Conservation (phyloP, 768 basidiomycete genomes). For the Tulasnella sp. region DNA sequence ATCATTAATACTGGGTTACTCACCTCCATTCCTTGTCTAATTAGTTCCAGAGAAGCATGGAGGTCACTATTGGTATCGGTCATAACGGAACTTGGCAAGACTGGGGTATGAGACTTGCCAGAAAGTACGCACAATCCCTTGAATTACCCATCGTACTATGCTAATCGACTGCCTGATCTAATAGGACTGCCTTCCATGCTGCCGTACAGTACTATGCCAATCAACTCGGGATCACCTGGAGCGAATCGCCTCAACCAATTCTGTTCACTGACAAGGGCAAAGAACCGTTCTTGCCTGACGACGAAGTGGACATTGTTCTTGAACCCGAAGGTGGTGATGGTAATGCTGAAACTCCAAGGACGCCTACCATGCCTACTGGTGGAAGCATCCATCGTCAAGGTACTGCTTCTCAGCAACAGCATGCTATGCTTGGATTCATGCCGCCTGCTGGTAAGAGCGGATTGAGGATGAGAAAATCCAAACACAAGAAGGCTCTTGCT, state of each 20-base stretch:
- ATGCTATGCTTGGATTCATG: slow-evolving; percentile 35
- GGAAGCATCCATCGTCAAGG: background rate
- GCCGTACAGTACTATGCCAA: slow-evolving; percentile 61
- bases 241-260: slow-evolving; percentile 49
- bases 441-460: slow-evolving; percentile 30
- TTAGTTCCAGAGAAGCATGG: slow-evolving; percentile 27
- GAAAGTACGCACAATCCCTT: slow-evolving; percentile 26
- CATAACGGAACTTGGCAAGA: slow-evolving; percentile 43
- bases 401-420: slow-evolving; percentile 1
- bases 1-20: no score
- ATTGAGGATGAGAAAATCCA: slow-evolving; percentile 26
- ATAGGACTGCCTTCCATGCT: slow-evolving; percentile 57
- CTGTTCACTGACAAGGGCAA: slow-evolving; percentile 23
- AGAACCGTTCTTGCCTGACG: slow-evolving; percentile 1
- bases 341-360: slow-evolving; percentile 5
- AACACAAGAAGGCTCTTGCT: slow-evolving; percentile 24
- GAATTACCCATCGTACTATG: background rate
- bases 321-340: no score
- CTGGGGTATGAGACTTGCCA: slow-evolving; percentile 48
- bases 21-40: no score
- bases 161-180: background rate
- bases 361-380: background rate
- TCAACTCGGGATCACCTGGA: slow-evolving; percentile 51
- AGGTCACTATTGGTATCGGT: slow-evolving; percentile 52
- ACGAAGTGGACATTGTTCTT: slow-evolving; percentile 15